Percentiles rank a stretch among this genome's conserved stretches.
Conservation (phyloP, 257 asterid genomes). For the Forsythia viridissima region DNA sequence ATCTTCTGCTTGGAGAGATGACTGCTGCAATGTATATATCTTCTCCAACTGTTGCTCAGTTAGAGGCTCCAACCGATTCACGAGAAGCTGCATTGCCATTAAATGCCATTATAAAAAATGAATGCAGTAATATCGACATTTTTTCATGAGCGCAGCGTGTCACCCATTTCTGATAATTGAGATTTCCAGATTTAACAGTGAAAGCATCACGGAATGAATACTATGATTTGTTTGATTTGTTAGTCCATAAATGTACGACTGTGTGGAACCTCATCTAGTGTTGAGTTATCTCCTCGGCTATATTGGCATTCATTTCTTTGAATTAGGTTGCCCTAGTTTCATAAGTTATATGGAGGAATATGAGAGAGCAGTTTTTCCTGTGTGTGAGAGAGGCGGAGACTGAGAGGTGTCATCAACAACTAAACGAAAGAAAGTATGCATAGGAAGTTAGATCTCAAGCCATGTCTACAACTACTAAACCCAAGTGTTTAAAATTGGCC, state of each 20-base stretch:
- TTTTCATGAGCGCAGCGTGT: background rate
- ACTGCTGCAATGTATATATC: slow-evolving; percentile 40
- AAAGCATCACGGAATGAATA: background rate
- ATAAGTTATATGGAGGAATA: background rate
- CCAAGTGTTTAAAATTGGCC: no score
- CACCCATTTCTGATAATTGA: background rate
- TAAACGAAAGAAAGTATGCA: no score
- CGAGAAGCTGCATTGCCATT: slow-evolving; percentile 31
- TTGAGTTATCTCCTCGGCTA: background rate
- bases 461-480: no score
- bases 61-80: slow-evolving; percentile 34
- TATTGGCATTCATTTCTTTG: background rate
- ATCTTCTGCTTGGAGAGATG: slow-evolving; percentile 48
- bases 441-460: no score
- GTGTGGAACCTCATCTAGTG: background rate
- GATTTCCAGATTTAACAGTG: background rate
- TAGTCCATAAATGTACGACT: background rate
- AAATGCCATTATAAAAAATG: background rate
- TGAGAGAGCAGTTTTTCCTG: background rate
- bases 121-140: background rate
- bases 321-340: background rate
- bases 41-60: slow-evolving; percentile 36
- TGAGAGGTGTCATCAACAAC: no score
- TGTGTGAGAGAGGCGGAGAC: background rate
- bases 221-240: background rate